These are phyloP conservation scores for Citrullus mucosospermus DNA, from an alignment of 306 rosid genomes.

Conservation along the genomic window DNA sequence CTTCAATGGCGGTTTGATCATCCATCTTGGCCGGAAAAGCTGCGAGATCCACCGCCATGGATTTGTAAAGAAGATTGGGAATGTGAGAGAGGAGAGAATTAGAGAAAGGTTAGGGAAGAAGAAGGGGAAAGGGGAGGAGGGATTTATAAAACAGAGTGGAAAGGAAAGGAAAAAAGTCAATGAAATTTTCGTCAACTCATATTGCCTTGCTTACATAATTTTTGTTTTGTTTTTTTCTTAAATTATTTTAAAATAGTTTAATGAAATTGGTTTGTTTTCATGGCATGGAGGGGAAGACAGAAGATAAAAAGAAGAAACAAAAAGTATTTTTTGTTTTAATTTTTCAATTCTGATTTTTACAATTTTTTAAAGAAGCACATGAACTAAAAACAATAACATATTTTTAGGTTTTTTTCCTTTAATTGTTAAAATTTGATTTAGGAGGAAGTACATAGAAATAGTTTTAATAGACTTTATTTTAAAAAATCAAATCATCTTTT, in stretches of 20 bases:
- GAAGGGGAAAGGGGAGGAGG: background rate
- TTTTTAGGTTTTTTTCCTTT: no score
- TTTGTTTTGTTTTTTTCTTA: background rate
- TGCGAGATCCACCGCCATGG: constrained; percentile 42
- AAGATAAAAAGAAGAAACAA: background rate
- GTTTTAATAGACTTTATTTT: no score
- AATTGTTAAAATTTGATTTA: no score
- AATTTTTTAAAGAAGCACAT: no score
- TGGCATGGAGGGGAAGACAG: no score
- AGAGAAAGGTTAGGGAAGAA: background rate
- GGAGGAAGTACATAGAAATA: no score
- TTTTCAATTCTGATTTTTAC: no score
- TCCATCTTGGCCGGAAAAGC: constrained; percentile 19
- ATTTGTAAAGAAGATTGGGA: background rate
- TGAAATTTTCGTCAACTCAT: constrained; percentile 4
- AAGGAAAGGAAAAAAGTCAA: background rate
- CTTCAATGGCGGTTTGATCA: constrained; percentile 43
- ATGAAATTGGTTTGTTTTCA: background rate
- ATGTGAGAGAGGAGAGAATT: background rate
- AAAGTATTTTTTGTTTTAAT: no score
- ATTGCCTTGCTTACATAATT: background rate
- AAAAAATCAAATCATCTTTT: no score
- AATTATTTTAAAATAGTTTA: background rate
- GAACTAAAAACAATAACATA: no score
- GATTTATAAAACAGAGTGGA: background rate